Percentiles rank a stretch among this genome's conserved stretches.
phyloP scores from a whole-genome alignment of 2,329 filamentous ascomycete genomes.

The Eurotiales sp. region DNA sequence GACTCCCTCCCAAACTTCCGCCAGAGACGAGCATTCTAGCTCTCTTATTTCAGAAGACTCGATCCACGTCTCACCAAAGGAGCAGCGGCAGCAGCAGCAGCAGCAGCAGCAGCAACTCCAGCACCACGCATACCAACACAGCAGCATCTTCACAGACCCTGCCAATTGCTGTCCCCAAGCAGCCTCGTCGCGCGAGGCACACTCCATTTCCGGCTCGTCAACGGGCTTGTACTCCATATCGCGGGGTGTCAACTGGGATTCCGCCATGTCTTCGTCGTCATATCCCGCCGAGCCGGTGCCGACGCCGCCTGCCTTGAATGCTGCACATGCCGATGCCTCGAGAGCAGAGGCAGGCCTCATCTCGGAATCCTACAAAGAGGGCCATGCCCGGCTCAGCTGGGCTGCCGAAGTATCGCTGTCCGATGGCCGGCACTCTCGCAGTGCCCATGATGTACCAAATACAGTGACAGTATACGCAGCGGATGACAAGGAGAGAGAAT shows the following conservation, averaged over 20 bases:
- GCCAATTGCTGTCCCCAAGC: background rate
- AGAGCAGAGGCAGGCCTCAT: constrained; percentile 4
- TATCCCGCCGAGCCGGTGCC: background rate
- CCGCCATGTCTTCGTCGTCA: constrained; percentile 18
- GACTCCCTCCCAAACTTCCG: constrained; percentile 1
- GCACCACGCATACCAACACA: background rate
- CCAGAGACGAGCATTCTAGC: constrained; percentile 20
- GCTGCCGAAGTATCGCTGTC: constrained; percentile 8
- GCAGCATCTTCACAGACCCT: background rate
- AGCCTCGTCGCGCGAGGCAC: constrained; percentile 17
- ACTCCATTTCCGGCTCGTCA: constrained; percentile 22
- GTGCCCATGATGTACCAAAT: constrained; percentile 10
- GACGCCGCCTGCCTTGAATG: background rate
- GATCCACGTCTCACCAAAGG: background rate
- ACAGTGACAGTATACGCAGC: constrained; percentile 12
- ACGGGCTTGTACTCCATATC: constrained; percentile 21
- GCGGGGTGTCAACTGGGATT: constrained; percentile 16
- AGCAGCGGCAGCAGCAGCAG: background rate
- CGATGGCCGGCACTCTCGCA: constrained; percentile 9
- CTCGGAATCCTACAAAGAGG: constrained; percentile 6
- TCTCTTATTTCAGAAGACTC: background rate
- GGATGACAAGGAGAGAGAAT: constrained; percentile 6
- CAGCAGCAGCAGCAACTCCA: background rate
- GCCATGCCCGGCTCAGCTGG: constrained; percentile 1
- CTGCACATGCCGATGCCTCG: background rate